Conservation (phyloP, 1,284 basidiomycete species). For the Anthracocystis panici-leucophaei region DNA sequence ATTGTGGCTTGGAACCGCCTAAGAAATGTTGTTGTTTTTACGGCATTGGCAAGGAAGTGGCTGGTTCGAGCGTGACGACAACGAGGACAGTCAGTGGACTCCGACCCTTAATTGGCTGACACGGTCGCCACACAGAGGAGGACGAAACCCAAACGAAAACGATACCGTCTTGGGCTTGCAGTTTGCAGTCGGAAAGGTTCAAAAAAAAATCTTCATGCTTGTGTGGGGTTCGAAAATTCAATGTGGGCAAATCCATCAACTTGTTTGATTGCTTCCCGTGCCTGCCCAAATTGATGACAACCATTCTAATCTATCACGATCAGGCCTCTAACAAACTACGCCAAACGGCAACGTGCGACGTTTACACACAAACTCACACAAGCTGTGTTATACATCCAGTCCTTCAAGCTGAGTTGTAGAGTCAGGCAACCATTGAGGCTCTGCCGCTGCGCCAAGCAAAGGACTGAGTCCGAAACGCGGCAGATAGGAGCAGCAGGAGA, state of each 20-base stretch:
- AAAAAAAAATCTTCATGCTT: background rate
- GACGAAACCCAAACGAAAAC: background rate
- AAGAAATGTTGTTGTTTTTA: constrained; percentile 2
- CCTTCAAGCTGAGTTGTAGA: too few relatives aligned
- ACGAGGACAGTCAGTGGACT: background rate
- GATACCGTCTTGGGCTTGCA: too few relatives aligned
- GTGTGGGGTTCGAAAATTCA: background rate
- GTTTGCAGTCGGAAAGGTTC: too few relatives aligned
- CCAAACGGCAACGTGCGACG: background rate
- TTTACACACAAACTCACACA: too few relatives aligned
- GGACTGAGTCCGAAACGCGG: too few relatives aligned
- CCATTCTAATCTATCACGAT: background rate
- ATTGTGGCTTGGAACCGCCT: background rate
- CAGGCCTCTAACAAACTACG: background rate
- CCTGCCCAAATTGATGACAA: constrained; percentile 1
- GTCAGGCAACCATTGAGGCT: too few relatives aligned
- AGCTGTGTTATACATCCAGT: too few relatives aligned
- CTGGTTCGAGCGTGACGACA: background rate
- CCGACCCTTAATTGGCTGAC: constrained; percentile 6
- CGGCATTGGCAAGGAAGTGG: background rate
- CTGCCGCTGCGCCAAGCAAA: too few relatives aligned
- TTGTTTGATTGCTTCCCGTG: background rate
- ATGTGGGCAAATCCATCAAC: background rate
- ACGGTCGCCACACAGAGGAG: background rate
- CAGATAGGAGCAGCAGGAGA: too few relatives aligned